Base-by-base conservation (phyloP, 1,284 basidiomycete genomes). In the Coriolopsis trogii region DNA sequence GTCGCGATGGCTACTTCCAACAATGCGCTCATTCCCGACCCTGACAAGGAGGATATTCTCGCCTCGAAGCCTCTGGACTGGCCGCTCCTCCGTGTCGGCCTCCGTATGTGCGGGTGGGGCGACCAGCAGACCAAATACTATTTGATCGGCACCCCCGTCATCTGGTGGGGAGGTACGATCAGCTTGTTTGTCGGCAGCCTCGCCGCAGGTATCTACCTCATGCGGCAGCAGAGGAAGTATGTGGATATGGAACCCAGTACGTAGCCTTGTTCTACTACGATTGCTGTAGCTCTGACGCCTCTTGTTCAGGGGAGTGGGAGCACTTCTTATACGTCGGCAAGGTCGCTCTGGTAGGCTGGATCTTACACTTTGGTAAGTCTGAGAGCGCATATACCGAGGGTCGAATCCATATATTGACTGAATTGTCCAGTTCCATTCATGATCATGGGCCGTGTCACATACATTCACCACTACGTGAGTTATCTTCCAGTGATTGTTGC, bases 1-100 rank as follows among this genome's bases (percentile, higher is more conserved):
- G 93, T 99, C 13, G 96, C 95, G 13, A 99, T 99, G 97, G 96
- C 97, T 93, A 98, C 95, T 0, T 97, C 95, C 4, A 99, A 99
- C 78, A 99, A 99, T 69, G 95, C 97, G 0, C 85, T 99, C 47
- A 75, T 98, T 38, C 96, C 96, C 0, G 95, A 99, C 65, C 92
- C 95, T 0, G 96, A 99, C 77, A 99, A 99, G 75, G 93, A 95
- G 62, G 96, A 99, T 68, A 93, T 98, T 62, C 84, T 99, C 44
- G 95, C 96, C 0, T 96, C 93, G 29, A 84, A 83, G 62, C 95
- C 96, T 0, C 79, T 81, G 41, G 95, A 99, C 68, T 99, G 97
- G 96, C 96, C 96, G 0, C 89, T 90, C 74, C 78, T 98, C 41
- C 84, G 85, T 49, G 79, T 93, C 45, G 95, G 95, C 41, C 75